A percentile compares a stretch with the other conserved stretches of the same genome.
These are phyloP conservation scores for Monilinia polystroma DNA, from an alignment of 2,329 filamentous ascomycete genomes.

Conservation along the genomic window DNA sequence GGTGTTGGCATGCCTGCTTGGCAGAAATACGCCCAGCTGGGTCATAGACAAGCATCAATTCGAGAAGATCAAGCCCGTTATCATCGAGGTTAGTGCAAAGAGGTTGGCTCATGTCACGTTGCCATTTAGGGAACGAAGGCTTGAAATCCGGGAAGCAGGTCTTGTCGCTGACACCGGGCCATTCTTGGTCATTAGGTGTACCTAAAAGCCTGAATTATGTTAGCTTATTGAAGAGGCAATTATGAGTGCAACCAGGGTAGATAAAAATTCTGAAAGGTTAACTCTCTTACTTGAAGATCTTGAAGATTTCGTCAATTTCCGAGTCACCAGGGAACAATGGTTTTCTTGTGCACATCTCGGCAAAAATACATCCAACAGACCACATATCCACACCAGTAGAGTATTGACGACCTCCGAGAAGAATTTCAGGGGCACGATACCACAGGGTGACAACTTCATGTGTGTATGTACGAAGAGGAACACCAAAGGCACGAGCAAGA, in stretches of 20 bases:
- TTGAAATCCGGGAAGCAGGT: conserved; percentile 97
- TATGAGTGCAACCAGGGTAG: not conserved
- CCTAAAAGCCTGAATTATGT: conserved; percentile 62
- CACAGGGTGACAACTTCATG: conserved; percentile 94
- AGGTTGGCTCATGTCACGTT: conserved; percentile 62
- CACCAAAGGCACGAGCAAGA: conserved; percentile 84
- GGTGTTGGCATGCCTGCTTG: conserved; percentile 81
- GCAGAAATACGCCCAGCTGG: conserved; percentile 84
- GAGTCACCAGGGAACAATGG: conserved; percentile 90
- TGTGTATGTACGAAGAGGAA: conserved; percentile 86
- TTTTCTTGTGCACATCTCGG: conserved; percentile 94
- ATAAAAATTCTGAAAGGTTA: conserved; percentile 1
- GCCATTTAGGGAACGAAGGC: conserved; percentile 87
- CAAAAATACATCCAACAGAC: conserved; percentile 92
- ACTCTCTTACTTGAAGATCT: conserved; percentile 74
- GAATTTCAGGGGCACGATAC: conserved; percentile 89
- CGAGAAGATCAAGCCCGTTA: conserved; percentile 64
- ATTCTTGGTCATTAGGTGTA: conserved; percentile 76
- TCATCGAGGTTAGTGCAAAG: conserved; percentile 74
- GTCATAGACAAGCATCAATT: conserved; percentile 78
- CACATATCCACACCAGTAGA: conserved; percentile 96
- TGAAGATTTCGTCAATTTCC: conserved; percentile 93
- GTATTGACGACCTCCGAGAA: conserved; percentile 87
- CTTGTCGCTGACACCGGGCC: conserved; percentile 69
- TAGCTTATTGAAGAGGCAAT: conserved; percentile 22